Conservation (phyloP, 169 alveolate species). For the Plasmodium yoelii region DNA sequence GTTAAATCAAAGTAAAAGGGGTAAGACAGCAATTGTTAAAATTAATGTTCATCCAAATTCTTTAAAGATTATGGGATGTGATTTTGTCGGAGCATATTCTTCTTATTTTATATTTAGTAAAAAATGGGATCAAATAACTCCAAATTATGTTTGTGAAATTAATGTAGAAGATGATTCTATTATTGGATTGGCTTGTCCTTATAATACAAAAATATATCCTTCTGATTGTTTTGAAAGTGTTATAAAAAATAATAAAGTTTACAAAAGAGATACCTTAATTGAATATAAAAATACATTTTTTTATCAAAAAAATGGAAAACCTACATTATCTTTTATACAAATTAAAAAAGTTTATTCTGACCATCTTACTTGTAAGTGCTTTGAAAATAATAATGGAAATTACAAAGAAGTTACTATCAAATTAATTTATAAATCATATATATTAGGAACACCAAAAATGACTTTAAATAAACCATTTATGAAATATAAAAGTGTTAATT, state of each 20-base stretch:
- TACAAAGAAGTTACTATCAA: constrained; percentile 52
- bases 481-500: constrained; percentile 11
- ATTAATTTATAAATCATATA: constrained; percentile 39
- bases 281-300: constrained; percentile 29
- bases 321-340: constrained; percentile 54
- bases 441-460: constrained; percentile 32
- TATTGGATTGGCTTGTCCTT: constrained; percentile 63
- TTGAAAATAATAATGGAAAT: constrained; percentile 7
- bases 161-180: constrained; percentile 49
- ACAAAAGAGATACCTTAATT: constrained; percentile 19
- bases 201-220: constrained; percentile 41
- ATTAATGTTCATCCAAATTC: constrained; percentile 22
- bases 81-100: constrained; percentile 57
- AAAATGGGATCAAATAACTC: constrained; percentile 35
- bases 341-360: constrained; percentile 13
- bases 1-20: constrained; percentile 49
- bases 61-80: constrained; percentile 55
- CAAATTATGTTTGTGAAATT: constrained; percentile 45
- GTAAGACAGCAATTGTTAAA: constrained; percentile 56
- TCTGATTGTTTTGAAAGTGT: constrained; percentile 63
- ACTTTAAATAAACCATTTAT: constrained; percentile 14
- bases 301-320: constrained; percentile 27
- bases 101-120: constrained; percentile 25
- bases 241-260: constrained; percentile 10
- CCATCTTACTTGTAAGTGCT: constrained; percentile 40